Base-by-base conservation (phyloP, 371 early-diverging fungal genomes). In the Dinochytrium kinnereticum region DNA sequence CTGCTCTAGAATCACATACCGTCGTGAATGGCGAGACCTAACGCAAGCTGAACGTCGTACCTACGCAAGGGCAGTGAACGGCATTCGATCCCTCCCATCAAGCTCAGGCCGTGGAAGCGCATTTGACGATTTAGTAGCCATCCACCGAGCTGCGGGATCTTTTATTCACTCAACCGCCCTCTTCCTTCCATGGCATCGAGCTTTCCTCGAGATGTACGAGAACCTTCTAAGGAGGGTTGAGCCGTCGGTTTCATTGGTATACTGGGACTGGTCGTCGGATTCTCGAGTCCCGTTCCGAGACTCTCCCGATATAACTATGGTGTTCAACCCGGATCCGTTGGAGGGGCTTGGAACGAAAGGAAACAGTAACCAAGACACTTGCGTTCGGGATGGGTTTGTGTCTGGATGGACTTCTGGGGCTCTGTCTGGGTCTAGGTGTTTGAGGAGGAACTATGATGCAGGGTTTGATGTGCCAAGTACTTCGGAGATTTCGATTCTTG, bases 191-290 rank as follows among this genome's bases (percentile, higher is more conserved):
- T 84, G 81, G 82, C 87, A 87, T 51, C 76, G 87, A 24, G 15
- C 31, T 30, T 84, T 74, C 69, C 30, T 85, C 24, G 55, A 34
- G 0, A 33, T 74, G 1, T 83, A 77, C 65, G 85, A 87, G 69
- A 26, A 57, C 10, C 70, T 68, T 38, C 67, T 85, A 19, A 61
- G 75, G 36, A 38, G 64, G 24, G 75, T 81, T 44, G 80, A 87
- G 72, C 73, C 85, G 2, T 39, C 44, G 24, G 76, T 87, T 24
- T 51, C 61, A 10, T 72, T 88, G 19, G 86, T 88, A n/a, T 90
- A 85, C 73, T 88, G 88, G 90, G 83, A 89, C 61, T 88, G 86
- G 87, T 66, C 44, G 21, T 59, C 38, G 36, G 76, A 76, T 50
- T 65, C 64, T 28, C 37, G 33, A 37, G 50, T 55, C 24, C 72